Evolutionary conservation across 495 filamentous ascomycete genomes (phyloP).

Genomic region (Annulohypoxylon maeteangense): DNA sequence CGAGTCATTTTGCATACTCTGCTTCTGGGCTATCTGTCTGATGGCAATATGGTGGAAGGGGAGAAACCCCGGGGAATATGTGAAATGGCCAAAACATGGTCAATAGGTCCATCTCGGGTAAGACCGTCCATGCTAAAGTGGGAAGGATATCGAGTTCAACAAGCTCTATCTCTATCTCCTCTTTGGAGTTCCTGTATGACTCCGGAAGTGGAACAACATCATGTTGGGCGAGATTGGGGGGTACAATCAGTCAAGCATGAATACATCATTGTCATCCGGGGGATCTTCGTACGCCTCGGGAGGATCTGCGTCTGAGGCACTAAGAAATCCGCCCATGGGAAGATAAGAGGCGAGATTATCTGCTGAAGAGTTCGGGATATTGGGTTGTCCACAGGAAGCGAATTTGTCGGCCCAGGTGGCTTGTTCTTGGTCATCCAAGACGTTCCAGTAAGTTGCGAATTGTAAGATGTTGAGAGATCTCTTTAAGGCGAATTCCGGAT

Average conservation of each 20-base stretch:
- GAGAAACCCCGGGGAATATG: background rate
- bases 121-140: background rate
- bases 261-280: constrained; percentile 24
- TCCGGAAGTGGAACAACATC: background rate
- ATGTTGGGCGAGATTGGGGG: background rate
- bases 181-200: background rate
- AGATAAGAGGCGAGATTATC: constrained; percentile 24
- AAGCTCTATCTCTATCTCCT: background rate
- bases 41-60: background rate
- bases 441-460: constrained; percentile 21
- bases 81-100: background rate
- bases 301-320: constrained; percentile 28
- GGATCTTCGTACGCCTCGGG: constrained; percentile 39
- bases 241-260: constrained; percentile 11
- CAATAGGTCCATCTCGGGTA: background rate
- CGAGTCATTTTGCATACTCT: background rate
- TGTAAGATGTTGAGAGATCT: constrained; percentile 20
- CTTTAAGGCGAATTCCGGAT: constrained; percentile 28
- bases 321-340: constrained; percentile 5
- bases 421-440: constrained; percentile 23
- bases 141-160: background rate
- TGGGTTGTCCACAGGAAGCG: constrained; percentile 7
- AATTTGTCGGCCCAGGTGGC: constrained; percentile 24
- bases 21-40: constrained; percentile 20
- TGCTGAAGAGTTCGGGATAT: constrained; percentile 6